Evolutionary conservation across 1,284 basidiomycete genomes (phyloP).

Genomic region (Tilletiopsis washingtonensis): DNA sequence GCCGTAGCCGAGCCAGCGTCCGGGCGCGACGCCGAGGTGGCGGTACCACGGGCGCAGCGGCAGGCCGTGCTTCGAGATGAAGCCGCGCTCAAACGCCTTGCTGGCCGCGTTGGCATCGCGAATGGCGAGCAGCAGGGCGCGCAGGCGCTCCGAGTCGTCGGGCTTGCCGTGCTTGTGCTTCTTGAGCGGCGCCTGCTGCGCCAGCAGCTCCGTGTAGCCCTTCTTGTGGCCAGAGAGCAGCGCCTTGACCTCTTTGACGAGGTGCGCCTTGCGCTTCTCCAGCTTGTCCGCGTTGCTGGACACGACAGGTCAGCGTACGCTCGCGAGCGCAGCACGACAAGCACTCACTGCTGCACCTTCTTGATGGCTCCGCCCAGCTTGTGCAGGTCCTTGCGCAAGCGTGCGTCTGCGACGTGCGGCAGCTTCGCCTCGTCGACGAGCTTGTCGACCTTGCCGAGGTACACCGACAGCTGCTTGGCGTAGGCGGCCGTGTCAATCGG

Average conservation of each 20-base stretch:
- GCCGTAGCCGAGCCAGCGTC: constrained; percentile 78
- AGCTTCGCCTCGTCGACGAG: constrained; percentile 4
- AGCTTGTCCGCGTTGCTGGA: constrained; percentile 8
- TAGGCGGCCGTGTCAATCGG: constrained; percentile 64
- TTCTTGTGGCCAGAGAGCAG: not conserved
- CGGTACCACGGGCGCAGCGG: constrained; percentile 63
- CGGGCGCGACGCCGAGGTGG: constrained; percentile 80
- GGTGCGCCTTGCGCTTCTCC: constrained; percentile 13
- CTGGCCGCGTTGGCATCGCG: too few relatives aligned
- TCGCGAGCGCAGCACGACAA: too few relatives aligned
- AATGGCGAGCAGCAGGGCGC: too few relatives aligned
- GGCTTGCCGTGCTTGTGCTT: too few relatives aligned
- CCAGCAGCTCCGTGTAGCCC: constrained; percentile 3
- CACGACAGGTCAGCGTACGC: too few relatives aligned
- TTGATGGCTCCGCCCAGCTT: constrained; percentile 10
- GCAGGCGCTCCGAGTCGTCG: too few relatives aligned
- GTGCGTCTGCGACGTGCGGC: not conserved
- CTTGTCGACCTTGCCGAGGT: constrained; percentile 20
- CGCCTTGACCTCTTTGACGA: constrained; percentile 10
- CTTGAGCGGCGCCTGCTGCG: too few relatives aligned
- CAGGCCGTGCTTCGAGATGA: constrained; percentile 60
- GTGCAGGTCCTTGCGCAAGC: not conserved
- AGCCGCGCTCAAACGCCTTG: constrained; percentile 72
- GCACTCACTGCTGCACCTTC: constrained; percentile 11
- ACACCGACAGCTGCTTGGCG: constrained; percentile 19